phyloP scores from a whole-genome alignment of 352 stramenopile species.

The Globisporangium cystogenes region DNA sequence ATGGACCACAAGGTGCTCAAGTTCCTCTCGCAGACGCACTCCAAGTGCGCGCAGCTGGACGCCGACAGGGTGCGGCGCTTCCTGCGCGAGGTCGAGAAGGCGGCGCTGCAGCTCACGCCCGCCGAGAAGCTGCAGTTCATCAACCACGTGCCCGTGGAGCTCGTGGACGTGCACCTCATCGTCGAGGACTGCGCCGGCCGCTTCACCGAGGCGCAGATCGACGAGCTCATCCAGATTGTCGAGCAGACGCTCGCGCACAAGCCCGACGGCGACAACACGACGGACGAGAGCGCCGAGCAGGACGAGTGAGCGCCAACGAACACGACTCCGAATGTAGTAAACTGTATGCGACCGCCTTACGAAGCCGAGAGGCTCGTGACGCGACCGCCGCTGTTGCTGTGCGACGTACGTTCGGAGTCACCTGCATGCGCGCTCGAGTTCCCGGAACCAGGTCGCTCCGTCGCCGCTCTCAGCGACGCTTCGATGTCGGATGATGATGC shows the following conservation, averaged over 20 bases:
- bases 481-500: background rate
- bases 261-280: slow-evolving; percentile 19
- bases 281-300: slow-evolving; percentile 20
- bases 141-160: slow-evolving; percentile 76
- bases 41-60: slow-evolving; percentile 45
- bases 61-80: slow-evolving; percentile 53
- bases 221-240: slow-evolving; percentile 67
- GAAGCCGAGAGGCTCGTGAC: background rate
- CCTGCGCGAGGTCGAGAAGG: slow-evolving; percentile 40
- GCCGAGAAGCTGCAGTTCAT: slow-evolving; percentile 84
- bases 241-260: slow-evolving; percentile 50
- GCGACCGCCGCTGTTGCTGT: too few species aligned
- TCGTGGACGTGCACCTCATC: slow-evolving; percentile 83
- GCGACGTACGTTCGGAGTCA: too few species aligned
- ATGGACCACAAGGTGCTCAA: slow-evolving; percentile 90
- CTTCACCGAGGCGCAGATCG: slow-evolving; percentile 72
- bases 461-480: background rate
- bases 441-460: too few species aligned
- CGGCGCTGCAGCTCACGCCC: slow-evolving; percentile 44
- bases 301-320: slow-evolving; percentile 6
- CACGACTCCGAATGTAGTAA: background rate
- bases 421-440: background rate
- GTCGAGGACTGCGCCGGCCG: slow-evolving; percentile 78
- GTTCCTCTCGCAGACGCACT: slow-evolving; percentile 71
- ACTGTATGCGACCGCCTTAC: slow-evolving; percentile 4